Percentiles rank a stretch among this genome's conserved stretches.
These are phyloP conservation scores for Trichoderma pleuroti DNA, from an alignment of 2,329 filamentous ascomycete genomes.

Conservation along the genomic window DNA sequence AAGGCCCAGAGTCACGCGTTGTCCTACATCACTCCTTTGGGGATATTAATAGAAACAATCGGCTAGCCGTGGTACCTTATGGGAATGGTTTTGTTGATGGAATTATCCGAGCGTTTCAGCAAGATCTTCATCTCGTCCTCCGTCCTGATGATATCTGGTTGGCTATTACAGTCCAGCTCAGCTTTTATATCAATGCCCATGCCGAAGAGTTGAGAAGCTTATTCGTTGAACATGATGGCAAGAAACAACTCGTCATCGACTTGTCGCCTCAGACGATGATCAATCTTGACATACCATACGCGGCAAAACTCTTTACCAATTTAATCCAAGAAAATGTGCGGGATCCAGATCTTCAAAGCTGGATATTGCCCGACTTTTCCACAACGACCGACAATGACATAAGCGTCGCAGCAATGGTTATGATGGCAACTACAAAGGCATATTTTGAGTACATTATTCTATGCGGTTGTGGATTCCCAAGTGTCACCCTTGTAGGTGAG, in stretches of 20 bases:
- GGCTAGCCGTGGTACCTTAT: background rate
- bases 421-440: conserved; percentile 20
- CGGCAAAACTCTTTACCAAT: background rate
- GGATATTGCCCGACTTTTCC: conserved; percentile 17
- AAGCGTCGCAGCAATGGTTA: conserved; percentile 18
- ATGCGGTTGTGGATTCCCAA: conserved; percentile 19
- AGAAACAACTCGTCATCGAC: background rate
- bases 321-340: background rate
- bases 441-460: conserved; percentile 19
- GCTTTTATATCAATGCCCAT: conserved; percentile 21
- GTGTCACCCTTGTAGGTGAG: conserved; percentile 4
- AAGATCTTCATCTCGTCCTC: conserved; percentile 23
- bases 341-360: background rate
- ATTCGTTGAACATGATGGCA: conserved; percentile 19
- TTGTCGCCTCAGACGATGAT: background rate
- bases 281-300: background rate
- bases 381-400: conserved; percentile 13
- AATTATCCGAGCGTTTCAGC: conserved; percentile 9
- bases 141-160: conserved; percentile 30
- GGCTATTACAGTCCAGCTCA: conserved; percentile 27
- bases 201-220: conserved; percentile 17
- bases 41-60: background rate
- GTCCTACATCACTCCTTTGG: background rate
- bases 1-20: background rate
- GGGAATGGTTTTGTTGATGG: background rate